A percentile compares a stretch with the other conserved stretches of the same genome.
These are phyloP conservation scores for Blastobotrys proliferans DNA, from an alignment of 1,139 yeast species.

Conservation along the genomic window DNA sequence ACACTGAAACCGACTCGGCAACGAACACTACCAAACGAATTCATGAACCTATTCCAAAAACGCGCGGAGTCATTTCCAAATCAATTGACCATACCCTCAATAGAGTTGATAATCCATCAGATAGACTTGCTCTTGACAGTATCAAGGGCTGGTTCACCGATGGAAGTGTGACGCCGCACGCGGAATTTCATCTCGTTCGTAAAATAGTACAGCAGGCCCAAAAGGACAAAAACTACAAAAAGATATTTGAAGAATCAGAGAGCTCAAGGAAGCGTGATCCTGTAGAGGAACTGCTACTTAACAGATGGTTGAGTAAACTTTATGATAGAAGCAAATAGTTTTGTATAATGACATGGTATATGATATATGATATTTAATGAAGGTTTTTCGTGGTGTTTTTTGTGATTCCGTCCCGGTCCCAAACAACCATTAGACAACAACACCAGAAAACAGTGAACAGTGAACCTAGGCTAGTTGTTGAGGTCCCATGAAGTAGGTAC, in stretches of 20 bases:
- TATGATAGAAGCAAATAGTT: constrained; percentile 8
- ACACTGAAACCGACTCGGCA: neutral
- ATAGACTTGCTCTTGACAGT: constrained; percentile 7
- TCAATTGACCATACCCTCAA: constrained; percentile 11
- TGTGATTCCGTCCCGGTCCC: neutral
- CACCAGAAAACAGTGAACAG: constrained; percentile 2
- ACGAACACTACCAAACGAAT: neutral
- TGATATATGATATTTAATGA: constrained; percentile 1
- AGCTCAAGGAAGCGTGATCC: constrained; percentile 42
- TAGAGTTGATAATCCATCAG: constrained; percentile 5
- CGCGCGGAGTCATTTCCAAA: constrained; percentile 1
- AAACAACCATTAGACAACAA: constrained; percentile 5
- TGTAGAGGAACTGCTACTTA: constrained; percentile 44
- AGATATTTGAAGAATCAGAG: constrained; percentile 1
- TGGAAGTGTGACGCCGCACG: constrained; percentile 3
- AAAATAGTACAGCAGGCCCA: constrained; percentile 22
- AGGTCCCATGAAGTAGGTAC: no score
- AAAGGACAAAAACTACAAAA: constrained; percentile 11
- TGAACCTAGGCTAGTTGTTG: neutral
- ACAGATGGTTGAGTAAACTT: constrained; percentile 44
- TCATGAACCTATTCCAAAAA: neutral
- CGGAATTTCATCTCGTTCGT: constrained; percentile 24
- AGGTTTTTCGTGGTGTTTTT: neutral
- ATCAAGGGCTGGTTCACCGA: constrained; percentile 12
- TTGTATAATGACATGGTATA: no score